Base-by-base conservation (phyloP, 1,284 basidiomycete species). In the Pterulicium gracile region DNA sequence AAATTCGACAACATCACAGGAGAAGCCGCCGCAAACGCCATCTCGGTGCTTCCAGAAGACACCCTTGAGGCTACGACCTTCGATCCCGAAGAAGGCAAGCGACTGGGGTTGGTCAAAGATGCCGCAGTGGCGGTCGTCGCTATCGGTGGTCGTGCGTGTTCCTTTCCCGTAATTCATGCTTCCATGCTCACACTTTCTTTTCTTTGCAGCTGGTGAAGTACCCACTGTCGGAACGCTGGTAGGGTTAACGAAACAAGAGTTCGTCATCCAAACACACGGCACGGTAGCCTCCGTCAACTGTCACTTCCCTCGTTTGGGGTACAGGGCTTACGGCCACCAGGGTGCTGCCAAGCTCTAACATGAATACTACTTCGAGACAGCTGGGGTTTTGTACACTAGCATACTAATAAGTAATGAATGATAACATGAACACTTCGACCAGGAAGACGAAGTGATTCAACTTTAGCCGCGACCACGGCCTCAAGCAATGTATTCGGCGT, bases 271-370 rank as follows among this genome's bases (percentile, higher is more conserved):
- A 55, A 65, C 70, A 1, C 49, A 61, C 41, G 70, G 67, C 1
- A 51, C 61, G 2, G 55, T 60, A 18, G 72, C 70, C 1, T 51
- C 59, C 5, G 53, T 77, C 24, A 63, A 64, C 24, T 71, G 66
- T 46, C 77, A 79, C 58, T 79, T 79, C 58, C 77, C 77, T 43
- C 57, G 67, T 13, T 52, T 71, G 34, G 61, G 62, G 3, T 71
- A 62, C 47, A 59, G n/a, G n/a, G 27, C 27, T 32, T 10, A n/a
- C n/a, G n/a, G n/a, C n/a, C n/a, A n/a, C n/a, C n/a, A n/a, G n/a
- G n/a, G n/a, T n/a, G n/a, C n/a, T n/a, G n/a, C n/a, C n/a, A n/a
- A n/a, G n/a, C n/a, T n/a, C n/a, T n/a, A n/a, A n/a, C n/a, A n/a
- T n/a, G n/a, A n/a, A n/a, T n/a, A n/a, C n/a, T n/a, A n/a, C n/a